Base-by-base conservation (phyloP, 371 early-diverging fungal genomes). In the Saksenaea vasiformis region DNA sequence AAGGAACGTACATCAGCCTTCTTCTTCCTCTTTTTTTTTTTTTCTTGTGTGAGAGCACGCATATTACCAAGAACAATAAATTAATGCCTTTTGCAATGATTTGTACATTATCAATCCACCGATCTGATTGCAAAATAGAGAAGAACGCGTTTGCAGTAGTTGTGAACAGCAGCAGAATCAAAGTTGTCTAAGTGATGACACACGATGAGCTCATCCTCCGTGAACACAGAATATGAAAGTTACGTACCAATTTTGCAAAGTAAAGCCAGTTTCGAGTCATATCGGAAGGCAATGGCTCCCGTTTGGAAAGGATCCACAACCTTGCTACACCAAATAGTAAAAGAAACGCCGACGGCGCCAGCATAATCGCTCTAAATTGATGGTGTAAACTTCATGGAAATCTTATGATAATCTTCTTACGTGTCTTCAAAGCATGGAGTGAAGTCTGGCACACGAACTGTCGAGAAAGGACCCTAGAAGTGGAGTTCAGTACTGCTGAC, bases 361-460 rank as follows among this genome's bases (percentile, higher is more conserved):
- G 60, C 37, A 74, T 70, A 19, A 86, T 57, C 7, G 66, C 74
- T 43, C 80, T 82, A 55, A 27, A 10, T 41, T 41, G 5, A 41
- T n/a, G n/a, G n/a, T 17, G 43, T 2, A 3, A 27, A 31, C 22
- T 34, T 22, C 31, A 35, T 14, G 26, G 15, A 2, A 17, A 3
- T 2, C n/a, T 26, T 15, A 53, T 13, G n/a, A 13, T n/a, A 67
- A 10, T 22, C 22, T 22, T 7, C 73, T 56, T 80, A 86, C 81
- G 80, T 79, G 67, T 90, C 85, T 67, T 91, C 90, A 62, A 89
- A 93, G 70, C 93, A 93, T 24, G 87, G 86, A 11, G 90, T 87
- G 38, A 91, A 88, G 71, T 93, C 91, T 10, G 89, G 80, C 8
- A 79, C 62, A 27, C 89, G 80, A 13, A 69, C 61, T 15, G 58